Evolutionary conservation across 768 basidiomycete genomes (phyloP).

Genomic region (Russula lepida): DNA sequence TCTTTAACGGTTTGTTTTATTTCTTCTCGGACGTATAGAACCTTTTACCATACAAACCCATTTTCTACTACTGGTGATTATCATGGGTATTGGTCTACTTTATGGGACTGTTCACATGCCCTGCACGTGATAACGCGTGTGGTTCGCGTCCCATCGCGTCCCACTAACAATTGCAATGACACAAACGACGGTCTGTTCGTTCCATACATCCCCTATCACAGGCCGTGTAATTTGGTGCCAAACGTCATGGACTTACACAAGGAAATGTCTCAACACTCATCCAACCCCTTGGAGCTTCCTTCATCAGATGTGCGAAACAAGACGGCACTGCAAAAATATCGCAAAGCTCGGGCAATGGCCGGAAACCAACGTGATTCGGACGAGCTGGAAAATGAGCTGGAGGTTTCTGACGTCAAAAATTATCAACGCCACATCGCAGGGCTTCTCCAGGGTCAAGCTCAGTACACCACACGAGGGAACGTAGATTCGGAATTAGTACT

Average conservation of each 20-base stretch:
- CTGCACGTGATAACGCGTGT: conserved; percentile 9
- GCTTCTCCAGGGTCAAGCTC: conserved; percentile 30
- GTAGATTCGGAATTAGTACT: conserved; percentile 22
- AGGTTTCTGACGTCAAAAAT: conserved; percentile 33
- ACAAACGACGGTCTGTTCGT: neutral
- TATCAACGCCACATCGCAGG: conserved; percentile 46
- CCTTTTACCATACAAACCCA: neutral
- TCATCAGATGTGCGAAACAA: conserved; percentile 51
- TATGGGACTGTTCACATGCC: neutral
- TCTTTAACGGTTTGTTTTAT: neutral
- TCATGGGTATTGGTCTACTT: too few species aligned
- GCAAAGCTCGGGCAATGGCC: conserved; percentile 29
- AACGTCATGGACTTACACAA: conserved; percentile 31
- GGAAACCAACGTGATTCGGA: conserved; percentile 36
- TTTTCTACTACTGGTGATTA: neutral
- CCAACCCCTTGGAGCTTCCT: conserved; percentile 62
- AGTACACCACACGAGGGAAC: conserved; percentile 3
- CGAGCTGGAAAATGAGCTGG: conserved; percentile 39
- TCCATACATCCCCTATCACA: neutral
- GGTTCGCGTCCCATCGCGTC: neutral
- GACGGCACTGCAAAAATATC: conserved; percentile 35
- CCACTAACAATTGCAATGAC: neutral
- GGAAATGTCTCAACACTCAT: conserved; percentile 59
- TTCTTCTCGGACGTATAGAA: neutral
- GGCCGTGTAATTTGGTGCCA: neutral